Conservation (phyloP, 495 filamentous ascomycete genomes). For the Arthonia radiata region DNA sequence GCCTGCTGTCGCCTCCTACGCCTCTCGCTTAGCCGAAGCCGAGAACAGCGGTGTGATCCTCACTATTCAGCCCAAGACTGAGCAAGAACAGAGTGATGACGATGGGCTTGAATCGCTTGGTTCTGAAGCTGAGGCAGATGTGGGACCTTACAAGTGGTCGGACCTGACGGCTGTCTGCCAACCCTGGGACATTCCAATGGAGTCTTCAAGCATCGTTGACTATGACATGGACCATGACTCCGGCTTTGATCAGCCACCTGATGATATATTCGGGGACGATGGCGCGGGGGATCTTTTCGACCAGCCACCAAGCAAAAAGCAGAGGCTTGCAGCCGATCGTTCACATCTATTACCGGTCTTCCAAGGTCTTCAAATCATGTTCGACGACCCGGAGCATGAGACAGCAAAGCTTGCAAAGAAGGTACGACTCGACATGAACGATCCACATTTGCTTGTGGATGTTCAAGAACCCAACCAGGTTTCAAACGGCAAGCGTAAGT, state of each 20-base stretch:
- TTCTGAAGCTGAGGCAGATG: constrained; percentile 33
- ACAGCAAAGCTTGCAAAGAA: constrained; percentile 46
- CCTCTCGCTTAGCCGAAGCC: constrained; percentile 20
- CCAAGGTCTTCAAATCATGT: constrained; percentile 7
- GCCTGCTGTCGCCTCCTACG: constrained; percentile 21
- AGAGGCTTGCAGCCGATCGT: constrained; percentile 2
- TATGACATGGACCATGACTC: constrained; percentile 20
- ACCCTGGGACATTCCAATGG: constrained; percentile 37
- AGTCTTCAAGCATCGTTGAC: too few species aligned
- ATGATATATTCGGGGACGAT: constrained; percentile 6
- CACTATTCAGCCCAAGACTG: constrained; percentile 24
- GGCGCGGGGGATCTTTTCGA: constrained; percentile 10
- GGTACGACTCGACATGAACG: constrained; percentile 68
- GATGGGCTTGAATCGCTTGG: constrained; percentile 30
- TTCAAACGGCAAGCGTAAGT: constrained; percentile 11
- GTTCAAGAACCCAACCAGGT: constrained; percentile 19
- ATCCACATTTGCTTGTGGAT: constrained; percentile 66
- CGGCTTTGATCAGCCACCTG: constrained; percentile 7
- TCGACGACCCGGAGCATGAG: constrained; percentile 34
- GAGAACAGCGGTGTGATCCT: constrained; percentile 30
- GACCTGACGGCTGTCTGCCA: constrained; percentile 61
- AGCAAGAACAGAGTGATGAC: constrained; percentile 23
- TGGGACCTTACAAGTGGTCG: constrained; percentile 43
- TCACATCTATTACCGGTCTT: too few species aligned
- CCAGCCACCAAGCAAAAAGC: constrained; percentile 11